Base-by-base conservation (phyloP, 2,329 filamentous ascomycete genomes). In the Bipolaris bicolor region DNA sequence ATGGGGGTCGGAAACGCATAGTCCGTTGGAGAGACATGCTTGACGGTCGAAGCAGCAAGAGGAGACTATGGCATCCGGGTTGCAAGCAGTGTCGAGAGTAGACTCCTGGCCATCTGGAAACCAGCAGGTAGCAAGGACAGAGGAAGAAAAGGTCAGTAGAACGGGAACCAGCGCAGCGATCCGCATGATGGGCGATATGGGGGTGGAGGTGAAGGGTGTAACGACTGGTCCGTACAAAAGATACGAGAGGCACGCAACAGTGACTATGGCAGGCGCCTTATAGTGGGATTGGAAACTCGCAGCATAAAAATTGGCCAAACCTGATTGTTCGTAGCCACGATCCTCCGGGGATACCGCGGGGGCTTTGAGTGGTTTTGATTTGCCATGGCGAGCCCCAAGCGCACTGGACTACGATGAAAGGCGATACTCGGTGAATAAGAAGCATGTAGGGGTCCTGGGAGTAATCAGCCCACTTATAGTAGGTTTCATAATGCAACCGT, bases 21-120 rank as follows among this genome's bases (percentile, higher is more conserved):
- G 66, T 7, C 68, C 69, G 22, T 72, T 72, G 16, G 67, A 70
- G n/a, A 72, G 61, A 54, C 69, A 72, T 11, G 69, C 68, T 61
- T 72, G 69, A 15, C 64, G 58, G 13, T 70, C 60, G 40, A 57
- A 72, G 48, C 69, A 71, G 50, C 67, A 72, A 1, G 63, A 60
- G 7, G 67, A 69, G 3, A 68, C 68, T 26, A 64, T 46, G 13
- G 61, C 61, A 31, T 60, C 58, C 16, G 61, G 61, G 29, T 62
- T 57, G 48, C 63, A 66, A 11, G 61, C 63, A 7, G 63, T 65
- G 44, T 66, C 63, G 18, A 48, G 33, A 16, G 24, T 46, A 16
- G 57, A 54, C 13, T 44, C 40, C 16, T 33, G 24, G 26, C 63
- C 63, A 45, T 66, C 62, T 2, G 63, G 63, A n/a, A 66, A 67